Evolutionary conservation across 805 yeast species (phyloP).

Genomic region (Starmerella roubikii): DNA sequence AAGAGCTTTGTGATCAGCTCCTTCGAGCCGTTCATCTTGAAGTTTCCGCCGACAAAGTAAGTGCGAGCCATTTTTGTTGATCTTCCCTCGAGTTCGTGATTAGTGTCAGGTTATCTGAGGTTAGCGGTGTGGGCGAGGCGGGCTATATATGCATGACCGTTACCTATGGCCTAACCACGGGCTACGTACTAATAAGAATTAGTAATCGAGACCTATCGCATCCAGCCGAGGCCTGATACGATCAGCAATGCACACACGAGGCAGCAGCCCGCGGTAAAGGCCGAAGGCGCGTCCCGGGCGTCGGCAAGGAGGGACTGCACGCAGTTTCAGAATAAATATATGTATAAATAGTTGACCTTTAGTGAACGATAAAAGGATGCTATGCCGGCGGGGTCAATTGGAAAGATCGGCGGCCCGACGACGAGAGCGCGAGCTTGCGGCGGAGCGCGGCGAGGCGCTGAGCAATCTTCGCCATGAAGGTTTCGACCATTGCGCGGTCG

Average conservation of each 20-base stretch:
- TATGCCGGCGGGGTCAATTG: slow-evolving; percentile 3
- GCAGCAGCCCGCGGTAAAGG: too few relatives aligned
- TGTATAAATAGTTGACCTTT: not conserved
- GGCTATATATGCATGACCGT: too few relatives aligned
- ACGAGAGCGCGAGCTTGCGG: slow-evolving; percentile 1
- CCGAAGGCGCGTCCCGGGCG: too few relatives aligned
- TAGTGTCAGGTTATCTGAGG: too few relatives aligned
- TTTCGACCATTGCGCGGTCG: slow-evolving; percentile 63
- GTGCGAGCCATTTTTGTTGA: slow-evolving; percentile 66
- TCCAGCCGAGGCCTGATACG: too few relatives aligned
- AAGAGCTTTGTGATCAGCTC: slow-evolving; percentile 72
- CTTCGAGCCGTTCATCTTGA: slow-evolving; percentile 94
- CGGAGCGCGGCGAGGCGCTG: slow-evolving; percentile 55
- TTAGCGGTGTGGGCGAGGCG: too few relatives aligned
- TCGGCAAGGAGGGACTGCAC: too few relatives aligned
- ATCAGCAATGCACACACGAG: too few relatives aligned
- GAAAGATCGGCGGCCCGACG: not conserved
- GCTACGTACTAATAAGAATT: too few relatives aligned
- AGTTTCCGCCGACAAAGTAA: slow-evolving; percentile 98
- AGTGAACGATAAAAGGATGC: not conserved
- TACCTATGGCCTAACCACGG: too few relatives aligned
- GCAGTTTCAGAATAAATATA: too few relatives aligned
- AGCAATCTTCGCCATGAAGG: slow-evolving; percentile 71
- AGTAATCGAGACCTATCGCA: not conserved
- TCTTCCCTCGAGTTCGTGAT: not conserved